Percentiles rank a stretch among this genome's conserved stretches.
phyloP scores from a whole-genome alignment of 2,329 filamentous ascomycete genomes.

The Botrytis squamosa region DNA sequence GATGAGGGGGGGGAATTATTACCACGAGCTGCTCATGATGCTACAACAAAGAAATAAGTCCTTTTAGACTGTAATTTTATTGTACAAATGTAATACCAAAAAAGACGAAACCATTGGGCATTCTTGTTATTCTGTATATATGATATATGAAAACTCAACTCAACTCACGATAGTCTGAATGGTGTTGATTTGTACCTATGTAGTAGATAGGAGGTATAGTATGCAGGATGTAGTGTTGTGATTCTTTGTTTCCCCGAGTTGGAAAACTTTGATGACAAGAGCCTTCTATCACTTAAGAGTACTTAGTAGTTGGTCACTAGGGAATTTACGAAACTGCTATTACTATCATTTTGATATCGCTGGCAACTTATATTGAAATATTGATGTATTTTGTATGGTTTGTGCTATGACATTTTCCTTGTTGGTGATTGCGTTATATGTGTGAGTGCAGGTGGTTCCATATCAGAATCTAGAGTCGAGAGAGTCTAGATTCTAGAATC shows the following conservation, averaged over 20 bases:
- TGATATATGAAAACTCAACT: neutral
- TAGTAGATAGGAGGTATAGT: neutral
- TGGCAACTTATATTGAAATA: neutral
- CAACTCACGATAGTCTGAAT: neutral
- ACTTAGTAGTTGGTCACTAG: neutral
- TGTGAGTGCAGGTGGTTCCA: neutral
- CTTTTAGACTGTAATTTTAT: constrained; percentile 18
- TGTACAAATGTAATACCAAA: constrained; percentile 34
- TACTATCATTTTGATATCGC: neutral
- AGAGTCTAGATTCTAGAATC: neutral
- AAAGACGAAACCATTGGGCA: constrained; percentile 8
- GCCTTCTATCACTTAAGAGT: neutral
- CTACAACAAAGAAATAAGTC: constrained; percentile 30
- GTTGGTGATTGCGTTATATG: neutral
- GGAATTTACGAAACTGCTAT: neutral
- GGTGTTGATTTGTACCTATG: neutral
- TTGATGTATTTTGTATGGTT: neutral
- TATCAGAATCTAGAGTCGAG: neutral
- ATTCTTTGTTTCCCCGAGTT: neutral
- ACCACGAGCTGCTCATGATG: constrained; percentile 51
- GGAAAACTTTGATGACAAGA: neutral
- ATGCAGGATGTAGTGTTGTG: neutral
- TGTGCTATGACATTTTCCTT: neutral
- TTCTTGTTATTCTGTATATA: neutral
- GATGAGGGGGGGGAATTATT: constrained; percentile 47